Evolutionary conservation across 2,329 filamentous ascomycete species (phyloP), one percentile per base, ranked within the genome.

Genomic region (Fusarium virguliforme): DNA sequence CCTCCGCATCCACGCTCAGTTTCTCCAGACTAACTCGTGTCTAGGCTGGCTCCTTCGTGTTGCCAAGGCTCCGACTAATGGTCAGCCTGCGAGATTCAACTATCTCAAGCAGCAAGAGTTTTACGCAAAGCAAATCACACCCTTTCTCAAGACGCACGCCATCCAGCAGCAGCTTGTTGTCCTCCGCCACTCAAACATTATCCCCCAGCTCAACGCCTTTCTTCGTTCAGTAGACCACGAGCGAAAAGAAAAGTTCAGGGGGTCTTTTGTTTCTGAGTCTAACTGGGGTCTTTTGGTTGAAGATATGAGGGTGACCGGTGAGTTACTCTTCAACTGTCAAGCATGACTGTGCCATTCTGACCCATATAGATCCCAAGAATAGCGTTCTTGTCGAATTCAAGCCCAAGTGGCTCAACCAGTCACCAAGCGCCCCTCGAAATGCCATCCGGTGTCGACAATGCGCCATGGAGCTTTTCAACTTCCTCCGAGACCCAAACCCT

Each of bases 351-450:
- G 30, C 35, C 30, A 57, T 55, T 59, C 57, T 48, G 43, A 48
- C 67, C 48, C 37, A 22, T 8, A 28, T 58, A 79, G 78, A 79
- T 63, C 64, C 75, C 13, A 73, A 77, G 24, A 73, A 75, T n/a
- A 77, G 73, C 62, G 62, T 79, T 30, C 78, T 92, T 34, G 82
- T 93, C 62, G 92, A 95, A 78, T 92, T 95, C 81, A 96, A 96
- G 78, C 93, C 93, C 13, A 96, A 96, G 81, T 96, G 93, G 93
- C 87, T 96, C 28, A 82, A 86, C 8, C 92, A 94, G 78, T 95
- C 92, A 3, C 92, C 91, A 4, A 90, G 88, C 38, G 92, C 93
- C 0, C 93, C 93, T 1, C 28, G 77, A 0, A 80, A 82, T 30
- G 88, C 92, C 41, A 86, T 84, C 56, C 85, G 92, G 56, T 96